Evolutionary conservation across 2,329 filamentous ascomycete genomes (phyloP), one percentile per base, ranked within the genome.

Genomic region (Botrytis deweyae): DNA sequence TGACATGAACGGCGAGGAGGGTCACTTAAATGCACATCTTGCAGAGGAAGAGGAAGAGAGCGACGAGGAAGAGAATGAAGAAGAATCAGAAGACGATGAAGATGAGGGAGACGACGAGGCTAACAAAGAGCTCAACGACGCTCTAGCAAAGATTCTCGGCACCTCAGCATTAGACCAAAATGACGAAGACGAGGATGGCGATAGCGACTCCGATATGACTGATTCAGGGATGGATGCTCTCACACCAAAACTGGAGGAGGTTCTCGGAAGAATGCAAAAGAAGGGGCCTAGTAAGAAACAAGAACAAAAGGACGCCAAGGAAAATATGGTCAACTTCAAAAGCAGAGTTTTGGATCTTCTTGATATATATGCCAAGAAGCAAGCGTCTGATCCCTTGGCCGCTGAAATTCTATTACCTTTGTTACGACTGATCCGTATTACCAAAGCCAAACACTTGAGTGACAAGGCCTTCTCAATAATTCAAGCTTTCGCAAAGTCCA

Each of bases 141-240:
- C 93, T 72, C 88, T 98, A 42, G 92, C 92, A 3, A 88, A 91
- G 76, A 92, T 95, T 3, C 88, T 97, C 3, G 91, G 93, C 59
- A 95, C 91, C 72, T 91, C 92, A 75, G 84, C 85, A 12, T 83
- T 89, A 36, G 88, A 91, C 80, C 88, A 90, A 71, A 88, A 90
- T 25, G 40, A 59, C 25, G 85, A 87, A 1, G 87, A 87, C 2
- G 87, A 87, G 4, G 85, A 85, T 1, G 88, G 86, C 1, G 89
- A 89, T 44, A 88, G 88, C 16, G 92, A 92, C 74, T 90, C 88
- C 4, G 93, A 97, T 82, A 97, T 99, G 94, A 92, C 94, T 75
- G 95, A 98, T 83, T 94, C 95, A 29, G 92, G 97, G 81, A 98
- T 98, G 96, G 91, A 97, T 84, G 91, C 91, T 5, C 86, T 98